phyloP scores from a whole-genome alignment of 345 rosid species.

The Hypericum perforatum region DNA sequence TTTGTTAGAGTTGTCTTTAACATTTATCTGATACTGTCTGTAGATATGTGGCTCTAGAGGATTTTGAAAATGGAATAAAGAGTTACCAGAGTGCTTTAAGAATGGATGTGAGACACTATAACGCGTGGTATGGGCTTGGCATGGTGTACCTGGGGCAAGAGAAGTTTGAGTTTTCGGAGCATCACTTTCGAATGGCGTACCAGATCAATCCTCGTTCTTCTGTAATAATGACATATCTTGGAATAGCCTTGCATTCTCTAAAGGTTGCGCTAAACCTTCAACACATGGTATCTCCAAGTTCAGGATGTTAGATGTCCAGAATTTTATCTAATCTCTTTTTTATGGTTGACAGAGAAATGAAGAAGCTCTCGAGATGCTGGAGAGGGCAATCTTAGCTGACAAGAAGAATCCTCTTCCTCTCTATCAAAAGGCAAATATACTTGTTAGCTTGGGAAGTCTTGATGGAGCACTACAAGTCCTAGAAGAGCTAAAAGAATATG shows the following conservation, averaged over 20 bases:
- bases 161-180: constrained; percentile 89
- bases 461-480: constrained; percentile 88
- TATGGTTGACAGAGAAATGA: constrained; percentile 58
- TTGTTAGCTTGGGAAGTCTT: constrained; percentile 58
- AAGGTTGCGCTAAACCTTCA: constrained; percentile 33
- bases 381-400: constrained; percentile 80
- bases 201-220: constrained; percentile 78
- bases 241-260: constrained; percentile 76
- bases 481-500: constrained; percentile 86
- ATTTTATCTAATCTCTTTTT: constrained; percentile 6
- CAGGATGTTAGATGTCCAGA: neutral
- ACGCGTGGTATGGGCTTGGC: constrained; percentile 97
- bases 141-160: constrained; percentile 93
- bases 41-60: constrained; percentile 86
- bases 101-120: constrained; percentile 89
- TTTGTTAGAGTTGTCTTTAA: neutral
- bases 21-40: constrained; percentile 6
- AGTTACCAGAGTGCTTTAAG: constrained; percentile 86
- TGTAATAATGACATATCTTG: constrained; percentile 92
- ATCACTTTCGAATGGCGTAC: constrained; percentile 88
- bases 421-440: constrained; percentile 93
- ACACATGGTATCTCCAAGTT: constrained; percentile 1
- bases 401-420: constrained; percentile 92
- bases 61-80: constrained; percentile 88
- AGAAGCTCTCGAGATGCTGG: constrained; percentile 89